Conservation (phyloP, 805 yeast genomes). For the Wickerhamiella shivajii region DNA sequence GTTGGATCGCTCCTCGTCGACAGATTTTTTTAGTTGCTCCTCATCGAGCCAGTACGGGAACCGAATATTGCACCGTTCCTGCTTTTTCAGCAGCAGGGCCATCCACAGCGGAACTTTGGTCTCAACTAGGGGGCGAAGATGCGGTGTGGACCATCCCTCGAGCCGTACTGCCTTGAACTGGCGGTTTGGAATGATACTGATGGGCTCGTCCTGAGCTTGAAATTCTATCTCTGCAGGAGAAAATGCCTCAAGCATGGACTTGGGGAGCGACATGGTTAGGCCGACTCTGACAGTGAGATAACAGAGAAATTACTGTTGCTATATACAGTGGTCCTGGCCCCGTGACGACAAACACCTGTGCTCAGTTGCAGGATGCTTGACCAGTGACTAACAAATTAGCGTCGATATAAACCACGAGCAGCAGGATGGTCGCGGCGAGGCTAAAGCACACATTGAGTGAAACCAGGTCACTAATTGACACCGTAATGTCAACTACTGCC, state of each 20-base stretch:
- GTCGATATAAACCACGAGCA: too few relatives aligned
- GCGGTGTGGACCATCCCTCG: constrained; percentile 48
- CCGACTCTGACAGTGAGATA: too few relatives aligned
- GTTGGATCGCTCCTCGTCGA: constrained; percentile 50
- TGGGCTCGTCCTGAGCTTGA: constrained; percentile 64
- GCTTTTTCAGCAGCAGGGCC: constrained; percentile 69
- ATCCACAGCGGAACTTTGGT: constrained; percentile 73
- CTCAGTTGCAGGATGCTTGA: too few relatives aligned
- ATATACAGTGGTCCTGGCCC: too few relatives aligned
- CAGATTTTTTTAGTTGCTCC: constrained; percentile 36
- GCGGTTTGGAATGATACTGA: constrained; percentile 68
- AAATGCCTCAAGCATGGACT: constrained; percentile 6
- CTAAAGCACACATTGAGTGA: constrained; percentile 2
- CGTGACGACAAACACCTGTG: too few relatives aligned
- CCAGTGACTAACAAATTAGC: too few relatives aligned
- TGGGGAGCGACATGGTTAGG: constrained; percentile 1
- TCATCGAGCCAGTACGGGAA: constrained; percentile 74
- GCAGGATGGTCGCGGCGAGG: too few relatives aligned
- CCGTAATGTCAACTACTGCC: constrained; percentile 79
- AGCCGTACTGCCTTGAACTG: constrained; percentile 48
- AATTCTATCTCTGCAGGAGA: constrained; percentile 52
- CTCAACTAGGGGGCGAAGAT: constrained; percentile 51
- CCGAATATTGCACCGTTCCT: constrained; percentile 70
- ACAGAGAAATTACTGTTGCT: too few relatives aligned
- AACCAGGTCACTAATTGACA: constrained; percentile 46